Base-by-base conservation (phyloP, 2,329 filamentous ascomycete species). In the Hypoxylon sp. region DNA sequence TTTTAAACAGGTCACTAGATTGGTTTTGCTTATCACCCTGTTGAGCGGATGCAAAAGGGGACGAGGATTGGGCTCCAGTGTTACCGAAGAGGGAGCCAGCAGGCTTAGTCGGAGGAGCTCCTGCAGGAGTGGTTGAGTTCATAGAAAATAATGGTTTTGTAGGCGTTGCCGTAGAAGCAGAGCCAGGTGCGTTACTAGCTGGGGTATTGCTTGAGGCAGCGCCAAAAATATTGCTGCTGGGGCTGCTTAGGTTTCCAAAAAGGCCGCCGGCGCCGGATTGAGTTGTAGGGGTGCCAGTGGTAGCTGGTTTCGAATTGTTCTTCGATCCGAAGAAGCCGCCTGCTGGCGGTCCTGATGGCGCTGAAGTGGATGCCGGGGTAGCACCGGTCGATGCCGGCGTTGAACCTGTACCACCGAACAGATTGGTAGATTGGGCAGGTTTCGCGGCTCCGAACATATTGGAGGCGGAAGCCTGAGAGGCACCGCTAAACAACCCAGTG, bases 81-180 rank as follows among this genome's bases (percentile, higher is more conserved):
- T 70, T 65, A 10, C 69, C 74, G 43, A 80, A 79, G 14, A 79
- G 71, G 23, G 66, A 63, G 6, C 68, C 59, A 49, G 77, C 67
- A 19, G 79, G 74, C 50, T 80, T 78, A 4, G 79, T 73, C 0
- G 85, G 85, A 60, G 86, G 86, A n/a, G 83, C 82, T 36, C 86
- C 86, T 21, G 86, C 85, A 14, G 86, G 85, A 36, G 86, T 87
- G 2, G 85, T 87, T 17, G 86, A 87, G 59, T 80, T 79, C 34
- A 86, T 72, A n/a, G 74, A 71, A 60, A 86, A 82, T 58, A 80
- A 65, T 74, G 84, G 82, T 75, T 87, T 87, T n/a, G 81, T 80
- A 28, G 82, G 82, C 19, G 82, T 84, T 19, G 80, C 76, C 49
- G 78, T 72, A 23, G 74, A 61, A 21, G 73, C 69, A 28, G 76